Percentiles rank a stretch among this genome's conserved stretches.
Conservation (phyloP, 2,329 filamentous ascomycete genomes). For the Trichocomaceae sp. region DNA sequence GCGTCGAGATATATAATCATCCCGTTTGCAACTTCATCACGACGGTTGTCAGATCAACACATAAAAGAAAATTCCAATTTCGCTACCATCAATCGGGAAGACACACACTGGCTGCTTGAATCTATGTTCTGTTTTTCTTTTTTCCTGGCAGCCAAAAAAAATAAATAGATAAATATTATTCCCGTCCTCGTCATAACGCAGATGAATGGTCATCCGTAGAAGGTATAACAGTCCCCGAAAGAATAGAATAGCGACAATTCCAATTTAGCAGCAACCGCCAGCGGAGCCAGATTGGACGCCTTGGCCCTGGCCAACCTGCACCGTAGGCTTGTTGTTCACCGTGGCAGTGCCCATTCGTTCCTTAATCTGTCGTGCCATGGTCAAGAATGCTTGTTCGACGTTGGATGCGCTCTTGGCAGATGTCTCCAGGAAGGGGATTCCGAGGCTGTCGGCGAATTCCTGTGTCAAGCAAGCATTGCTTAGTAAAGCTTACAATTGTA, state of each 20-base stretch:
- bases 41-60: neutral
- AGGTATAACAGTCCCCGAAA: neutral
- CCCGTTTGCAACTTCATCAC: neutral
- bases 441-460: constrained; percentile 98
- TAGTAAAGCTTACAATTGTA: neutral
- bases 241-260: constrained; percentile 8
- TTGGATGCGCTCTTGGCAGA: constrained; percentile 99
- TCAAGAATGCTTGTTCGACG: constrained; percentile 98
- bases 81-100: neutral
- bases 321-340: constrained; percentile 97
- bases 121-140: neutral
- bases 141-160: constrained; percentile 16
- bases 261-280: constrained; percentile 82
- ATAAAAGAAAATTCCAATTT: neutral
- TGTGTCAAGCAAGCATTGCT: constrained; percentile 33
- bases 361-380: constrained; percentile 99
- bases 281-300: constrained; percentile 82
- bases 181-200: constrained; percentile 17
- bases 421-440: constrained; percentile 98
- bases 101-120: neutral
- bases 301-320: constrained; percentile 91
- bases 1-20: neutral
- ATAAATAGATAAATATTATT: constrained; percentile 22
- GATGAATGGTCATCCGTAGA: neutral
- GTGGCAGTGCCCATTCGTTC: constrained; percentile 97